Evolutionary conservation across 495 filamentous ascomycete genomes (phyloP), one percentile per base, ranked within the genome.

Genomic region (Tricharina praecox): DNA sequence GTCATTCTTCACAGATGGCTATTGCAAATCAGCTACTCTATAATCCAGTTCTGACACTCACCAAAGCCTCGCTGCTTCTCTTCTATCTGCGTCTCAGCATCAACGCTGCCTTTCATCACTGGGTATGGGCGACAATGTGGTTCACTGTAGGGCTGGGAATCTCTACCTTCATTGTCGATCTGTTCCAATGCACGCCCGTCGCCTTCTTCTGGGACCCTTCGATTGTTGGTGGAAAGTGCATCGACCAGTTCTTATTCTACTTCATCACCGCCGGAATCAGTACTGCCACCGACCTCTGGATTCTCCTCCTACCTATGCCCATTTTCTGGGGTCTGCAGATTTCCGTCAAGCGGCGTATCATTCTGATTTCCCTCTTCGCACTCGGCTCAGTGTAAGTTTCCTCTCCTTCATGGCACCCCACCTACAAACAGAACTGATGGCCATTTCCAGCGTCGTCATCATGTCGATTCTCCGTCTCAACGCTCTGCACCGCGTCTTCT

Each of bases 21-120:
- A 34, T 62, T 15, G 49, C 59, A n/a, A 57, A 52, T 10, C 74
- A 79, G 52, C 65, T 78, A 24, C 55, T 79, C 19, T 80, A 81
- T 55, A 78, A 79, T 50, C 76, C 75, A 0, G 70, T 76, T 47
- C 61, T 82, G 28, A 68, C 75, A 8, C 58, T 76, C 5, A 70
- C 76, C 50, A 79, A 79, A 58, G 57, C 70, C 0, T 72, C 70
- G 0, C 65, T 78, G 61, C 60, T 80, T 59, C 61, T 77, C 64
- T 67, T 77, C 66, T 54, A 81, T 60, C 58, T 72, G 55, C 60
- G 67, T 19, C 51, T 71, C 48, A 64, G 62, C 32, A 69, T 65
- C 23, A 67, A 66, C 54, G 70, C 56, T 58, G 61, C 54, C 50
- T 68, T 54, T 53, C 67, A 66, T 24, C 67, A 62, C 38, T 63